phyloP scores from a whole-genome alignment of 257 asterid species.

The Parsonsia alboflavescens region DNA sequence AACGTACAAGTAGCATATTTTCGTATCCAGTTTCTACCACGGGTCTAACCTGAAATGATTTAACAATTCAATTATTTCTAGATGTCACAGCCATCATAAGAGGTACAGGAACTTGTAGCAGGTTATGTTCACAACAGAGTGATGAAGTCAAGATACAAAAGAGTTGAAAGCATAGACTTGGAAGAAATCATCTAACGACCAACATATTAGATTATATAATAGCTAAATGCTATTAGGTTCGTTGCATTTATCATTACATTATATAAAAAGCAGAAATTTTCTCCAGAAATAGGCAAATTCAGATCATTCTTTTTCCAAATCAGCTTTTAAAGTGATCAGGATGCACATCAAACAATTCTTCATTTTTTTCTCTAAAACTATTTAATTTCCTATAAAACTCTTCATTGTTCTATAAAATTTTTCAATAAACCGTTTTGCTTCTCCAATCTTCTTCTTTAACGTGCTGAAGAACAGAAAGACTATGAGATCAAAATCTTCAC shows the following conservation, averaged over 20 bases:
- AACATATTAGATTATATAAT: neutral
- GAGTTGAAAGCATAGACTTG: neutral
- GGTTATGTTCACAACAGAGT: neutral
- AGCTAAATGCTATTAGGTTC: neutral
- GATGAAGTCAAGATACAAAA: neutral
- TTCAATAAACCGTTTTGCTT: too few species aligned
- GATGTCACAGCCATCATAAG: neutral
- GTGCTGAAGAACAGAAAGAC: too few species aligned
- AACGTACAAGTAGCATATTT: conserved; percentile 78
- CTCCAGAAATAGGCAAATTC: too few species aligned
- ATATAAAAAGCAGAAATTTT: too few species aligned
- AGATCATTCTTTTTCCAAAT: too few species aligned
- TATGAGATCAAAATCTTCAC: too few species aligned
- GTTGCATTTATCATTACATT: neutral
- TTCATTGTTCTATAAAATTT: too few species aligned
- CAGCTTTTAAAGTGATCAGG: too few species aligned
- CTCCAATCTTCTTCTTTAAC: too few species aligned
- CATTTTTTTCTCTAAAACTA: too few species aligned
- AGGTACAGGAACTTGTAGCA: neutral
- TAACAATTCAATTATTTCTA: conserved; percentile 18
- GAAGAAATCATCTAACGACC: neutral
- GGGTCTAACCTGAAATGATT: conserved; percentile 74
- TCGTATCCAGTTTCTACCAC: conserved; percentile 98
- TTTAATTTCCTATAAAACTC: too few species aligned
- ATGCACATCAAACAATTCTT: too few species aligned